Base-by-base conservation (phyloP, 257 asterid species). In the Nicotiana obtusifolia region DNA sequence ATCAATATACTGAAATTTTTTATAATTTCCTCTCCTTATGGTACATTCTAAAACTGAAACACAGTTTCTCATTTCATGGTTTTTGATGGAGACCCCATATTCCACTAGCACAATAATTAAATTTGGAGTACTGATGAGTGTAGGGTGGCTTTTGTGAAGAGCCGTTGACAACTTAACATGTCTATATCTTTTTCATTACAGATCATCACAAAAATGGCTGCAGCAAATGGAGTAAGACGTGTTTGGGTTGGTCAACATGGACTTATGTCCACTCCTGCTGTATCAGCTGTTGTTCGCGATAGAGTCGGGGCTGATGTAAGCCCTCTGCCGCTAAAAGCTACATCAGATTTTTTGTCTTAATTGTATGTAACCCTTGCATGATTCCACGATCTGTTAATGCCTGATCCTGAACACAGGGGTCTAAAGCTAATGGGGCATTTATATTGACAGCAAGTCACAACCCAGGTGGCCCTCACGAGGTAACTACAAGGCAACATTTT, bases 381-480 rank as follows among this genome's bases (percentile, higher is more conserved):
- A 26, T 80, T 80, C 76, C 24, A 64, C 24, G 64, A 47, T 64
- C 33, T 26, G 64, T 49, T 65, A 62, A 71, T 44, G 47, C 62
- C 2, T 22, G 22, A 33, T 80, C 22, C 77, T 87, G 83, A 80
- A 80, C 76, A 41, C 90, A 95, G 99, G 99, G 97, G 83, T 91
- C 97, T 81, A 95, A 91, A 88, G 96, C 98, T 33, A 94, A 81
- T 81, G 99, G 98, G 66, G 95, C 94, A 87, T 94, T 94, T 88
- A 95, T 95, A 65, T 93, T 95, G 85, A 95, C 98, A 76, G 99
- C 99, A 81, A 95, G 98, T 88, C 99, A 95, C 92, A 95, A 95
- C 87, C 99, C 99, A 69, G 99, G 98, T 56, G 99, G 99, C 7
- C 99, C 99, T 5, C 28, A 87, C 88, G 97, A 95, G 99, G 99